Conservation (phyloP, 225 moss, liverwort and hornwort species). For the Bryum argenteum region DNA sequence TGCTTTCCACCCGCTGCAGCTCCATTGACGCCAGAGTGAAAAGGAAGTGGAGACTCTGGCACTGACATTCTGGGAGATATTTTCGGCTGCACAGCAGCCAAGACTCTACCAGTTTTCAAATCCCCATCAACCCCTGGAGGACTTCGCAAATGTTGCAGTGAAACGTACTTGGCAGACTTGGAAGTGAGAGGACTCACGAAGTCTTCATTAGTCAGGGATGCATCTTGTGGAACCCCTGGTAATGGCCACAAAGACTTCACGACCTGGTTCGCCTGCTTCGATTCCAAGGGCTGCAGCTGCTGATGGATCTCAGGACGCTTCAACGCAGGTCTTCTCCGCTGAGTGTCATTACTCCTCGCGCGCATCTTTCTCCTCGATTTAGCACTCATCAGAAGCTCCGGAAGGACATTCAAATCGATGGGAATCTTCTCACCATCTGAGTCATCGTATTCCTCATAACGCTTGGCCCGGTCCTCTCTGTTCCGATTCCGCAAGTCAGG, state of each 20-base stretch:
- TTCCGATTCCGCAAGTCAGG: constrained; percentile 41
- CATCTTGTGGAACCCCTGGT: constrained; percentile 8
- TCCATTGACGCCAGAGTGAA: constrained; percentile 17
- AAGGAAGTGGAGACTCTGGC: constrained; percentile 12
- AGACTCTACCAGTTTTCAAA: constrained; percentile 18
- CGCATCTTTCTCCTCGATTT: constrained; percentile 46
- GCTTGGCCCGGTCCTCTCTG: constrained; percentile 28
- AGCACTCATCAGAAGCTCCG: constrained; percentile 54
- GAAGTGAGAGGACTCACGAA: constrained; percentile 29
- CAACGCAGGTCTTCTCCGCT: constrained; percentile 42
- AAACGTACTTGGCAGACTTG: constrained; percentile 30
- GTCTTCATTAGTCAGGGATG: constrained; percentile 13
- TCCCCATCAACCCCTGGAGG: constrained; percentile 32
- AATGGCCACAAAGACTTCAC: constrained; percentile 63
- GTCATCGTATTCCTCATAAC: constrained; percentile 38
- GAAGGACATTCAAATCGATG: constrained; percentile 59
- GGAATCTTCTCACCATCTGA: constrained; percentile 53
- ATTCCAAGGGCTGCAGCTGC: constrained; percentile 55
- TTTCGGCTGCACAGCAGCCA: constrained; percentile 44
- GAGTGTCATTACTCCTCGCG: constrained; percentile 15
- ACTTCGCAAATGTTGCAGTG: constrained; percentile 39
- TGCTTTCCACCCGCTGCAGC: constrained; percentile 18
- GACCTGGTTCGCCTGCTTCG: constrained; percentile 49
- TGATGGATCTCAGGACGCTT: constrained; percentile 58
- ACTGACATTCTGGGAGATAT: constrained; percentile 20